These are phyloP conservation scores for Amylostereum areolatum DNA, from an alignment of 1,284 basidiomycete species.

Conservation along the genomic window DNA sequence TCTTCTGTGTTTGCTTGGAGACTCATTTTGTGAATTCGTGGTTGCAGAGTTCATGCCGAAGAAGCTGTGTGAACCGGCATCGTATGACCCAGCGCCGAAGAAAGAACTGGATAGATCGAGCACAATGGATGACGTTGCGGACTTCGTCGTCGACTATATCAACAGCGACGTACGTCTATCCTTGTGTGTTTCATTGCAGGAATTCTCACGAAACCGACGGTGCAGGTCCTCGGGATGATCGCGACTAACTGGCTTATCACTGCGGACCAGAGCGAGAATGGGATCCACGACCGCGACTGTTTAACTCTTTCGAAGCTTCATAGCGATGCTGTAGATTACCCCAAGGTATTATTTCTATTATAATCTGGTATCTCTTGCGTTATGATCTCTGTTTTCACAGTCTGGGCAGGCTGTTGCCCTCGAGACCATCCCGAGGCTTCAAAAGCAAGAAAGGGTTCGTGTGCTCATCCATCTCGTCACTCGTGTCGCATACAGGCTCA, in stretches of 20 bases:
- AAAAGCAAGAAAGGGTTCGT: constrained; percentile 16
- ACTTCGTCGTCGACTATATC: constrained; percentile 71
- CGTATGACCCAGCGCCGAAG: constrained; percentile 44
- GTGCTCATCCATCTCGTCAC: background rate
- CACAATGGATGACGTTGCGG: constrained; percentile 64
- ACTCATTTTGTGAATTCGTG: background rate
- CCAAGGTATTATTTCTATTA: constrained; percentile 20
- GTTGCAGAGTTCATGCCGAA: constrained; percentile 24
- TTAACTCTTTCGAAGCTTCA: constrained; percentile 58
- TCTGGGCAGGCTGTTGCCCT: constrained; percentile 52
- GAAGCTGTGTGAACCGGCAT: constrained; percentile 33
- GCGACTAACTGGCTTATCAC: constrained; percentile 58
- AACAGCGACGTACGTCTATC: constrained; percentile 47
- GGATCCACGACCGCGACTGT: constrained; percentile 57
- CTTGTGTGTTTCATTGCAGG: constrained; percentile 5
- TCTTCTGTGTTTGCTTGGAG: background rate
- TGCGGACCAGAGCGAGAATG: constrained; percentile 53
- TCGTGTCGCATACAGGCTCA: background rate
- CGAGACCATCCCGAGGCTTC: constrained; percentile 40
- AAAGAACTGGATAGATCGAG: constrained; percentile 45
- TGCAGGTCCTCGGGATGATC: constrained; percentile 54
- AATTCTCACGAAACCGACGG: background rate
- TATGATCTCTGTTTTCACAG: constrained; percentile 17
- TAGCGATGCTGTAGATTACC: constrained; percentile 68
- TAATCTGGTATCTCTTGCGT: background rate